phyloP scores from a whole-genome alignment of 208 protist species.

The Trypanosomatidae sp. region DNA sequence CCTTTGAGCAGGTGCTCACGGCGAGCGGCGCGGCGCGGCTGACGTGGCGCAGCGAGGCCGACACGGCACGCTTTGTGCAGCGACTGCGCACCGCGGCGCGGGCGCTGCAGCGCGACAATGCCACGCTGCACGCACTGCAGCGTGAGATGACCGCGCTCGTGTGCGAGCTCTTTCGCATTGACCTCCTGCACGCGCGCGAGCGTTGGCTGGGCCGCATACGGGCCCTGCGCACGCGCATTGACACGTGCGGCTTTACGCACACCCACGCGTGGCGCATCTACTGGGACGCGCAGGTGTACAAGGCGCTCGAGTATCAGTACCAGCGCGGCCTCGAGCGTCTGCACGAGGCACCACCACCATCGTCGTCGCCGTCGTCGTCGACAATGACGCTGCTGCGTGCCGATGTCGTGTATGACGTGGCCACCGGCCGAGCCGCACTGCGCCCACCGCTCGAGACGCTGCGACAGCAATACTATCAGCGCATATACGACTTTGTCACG shows the following conservation, averaged over 20 bases:
- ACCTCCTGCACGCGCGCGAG: constrained; percentile 86
- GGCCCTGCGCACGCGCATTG: constrained; percentile 82
- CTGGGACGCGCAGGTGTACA: constrained; percentile 98
- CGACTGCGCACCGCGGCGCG: constrained; percentile 77
- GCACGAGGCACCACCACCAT: constrained; percentile 83
- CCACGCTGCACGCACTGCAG: constrained; percentile 89
- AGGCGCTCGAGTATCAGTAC: constrained; percentile 95
- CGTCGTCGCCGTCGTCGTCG: too few relatives aligned
- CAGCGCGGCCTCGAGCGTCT: constrained; percentile 86
- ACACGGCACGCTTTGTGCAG: constrained; percentile 72
- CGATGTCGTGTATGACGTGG: constrained; percentile 85
- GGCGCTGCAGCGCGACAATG: constrained; percentile 85
- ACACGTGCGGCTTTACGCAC: constrained; percentile 71
- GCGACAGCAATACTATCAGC: constrained; percentile 88
- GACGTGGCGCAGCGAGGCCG: constrained; percentile 70
- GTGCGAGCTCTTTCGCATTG: constrained; percentile 80
- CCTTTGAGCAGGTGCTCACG: constrained; percentile 87
- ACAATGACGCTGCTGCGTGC: constrained; percentile 84
- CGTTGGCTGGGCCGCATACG: constrained; percentile 88
- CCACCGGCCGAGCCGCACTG: constrained; percentile 58
- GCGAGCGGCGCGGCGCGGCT: constrained; percentile 64
- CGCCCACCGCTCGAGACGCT: constrained; percentile 88
- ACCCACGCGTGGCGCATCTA: constrained; percentile 91
- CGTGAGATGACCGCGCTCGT: constrained; percentile 71
- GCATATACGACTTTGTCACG: constrained; percentile 92